Conservation (phyloP, 2,329 filamentous ascomycete species). For the Penicillium palitans region DNA sequence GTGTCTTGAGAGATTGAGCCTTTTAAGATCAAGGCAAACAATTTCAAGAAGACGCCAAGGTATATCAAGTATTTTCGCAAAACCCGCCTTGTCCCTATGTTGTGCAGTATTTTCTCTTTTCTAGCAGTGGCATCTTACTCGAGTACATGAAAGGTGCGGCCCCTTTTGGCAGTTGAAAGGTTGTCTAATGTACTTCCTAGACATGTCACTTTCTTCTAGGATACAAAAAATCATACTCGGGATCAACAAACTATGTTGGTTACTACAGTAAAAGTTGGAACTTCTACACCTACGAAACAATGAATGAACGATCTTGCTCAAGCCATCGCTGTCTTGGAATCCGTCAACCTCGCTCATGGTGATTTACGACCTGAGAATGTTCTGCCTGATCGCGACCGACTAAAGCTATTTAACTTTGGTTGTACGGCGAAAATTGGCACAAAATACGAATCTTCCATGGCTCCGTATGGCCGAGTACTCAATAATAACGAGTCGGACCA, state of each 20-base stretch:
- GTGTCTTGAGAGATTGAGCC: too few relatives aligned
- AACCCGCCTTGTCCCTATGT: slow-evolving; percentile 25
- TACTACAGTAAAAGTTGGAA: slow-evolving; percentile 31
- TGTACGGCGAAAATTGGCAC: slow-evolving; percentile 29
- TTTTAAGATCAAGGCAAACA: slow-evolving; percentile 10
- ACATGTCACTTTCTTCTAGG: slow-evolving; percentile 23
- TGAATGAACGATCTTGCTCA: slow-evolving; percentile 37
- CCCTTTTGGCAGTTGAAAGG: slow-evolving; percentile 1
- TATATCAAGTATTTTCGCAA: slow-evolving; percentile 26
- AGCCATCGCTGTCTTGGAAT: slow-evolving; percentile 36
- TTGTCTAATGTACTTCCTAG: slow-evolving; percentile 18
- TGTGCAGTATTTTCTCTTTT: slow-evolving; percentile 26
- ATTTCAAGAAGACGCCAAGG: slow-evolving; percentile 28
- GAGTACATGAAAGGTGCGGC: slow-evolving; percentile 32
- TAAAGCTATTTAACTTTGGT: slow-evolving; percentile 35
- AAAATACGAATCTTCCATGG: slow-evolving; percentile 26
- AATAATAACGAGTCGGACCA: slow-evolving; percentile 11
- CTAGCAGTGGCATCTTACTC: slow-evolving; percentile 29
- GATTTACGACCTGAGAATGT: slow-evolving; percentile 37
- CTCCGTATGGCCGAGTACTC: slow-evolving; percentile 30
- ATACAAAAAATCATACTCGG: slow-evolving; percentile 28
- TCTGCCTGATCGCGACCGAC: slow-evolving; percentile 28
- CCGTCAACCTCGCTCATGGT: slow-evolving; percentile 34
- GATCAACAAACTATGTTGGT: slow-evolving; percentile 24
- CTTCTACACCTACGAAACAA: slow-evolving; percentile 27